Percentiles rank a stretch among this genome's conserved stretches.
phyloP scores from a whole-genome alignment of 805 yeast species.

The Yamadazyma kitorensis region DNA sequence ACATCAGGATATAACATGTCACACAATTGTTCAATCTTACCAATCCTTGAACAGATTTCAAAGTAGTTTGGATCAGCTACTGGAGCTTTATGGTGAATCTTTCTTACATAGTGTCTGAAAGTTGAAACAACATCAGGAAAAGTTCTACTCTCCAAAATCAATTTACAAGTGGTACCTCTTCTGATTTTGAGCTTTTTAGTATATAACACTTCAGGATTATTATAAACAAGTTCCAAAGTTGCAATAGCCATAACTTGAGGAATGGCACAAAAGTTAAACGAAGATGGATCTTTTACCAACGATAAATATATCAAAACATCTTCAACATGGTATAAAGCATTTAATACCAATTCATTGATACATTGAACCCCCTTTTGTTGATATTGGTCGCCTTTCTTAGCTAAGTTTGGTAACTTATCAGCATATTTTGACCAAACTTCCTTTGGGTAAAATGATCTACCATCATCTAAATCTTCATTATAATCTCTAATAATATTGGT shows the following conservation, averaged over 20 bases:
- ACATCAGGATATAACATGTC: constrained; percentile 67
- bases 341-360: constrained; percentile 74
- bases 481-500: constrained; percentile 95
- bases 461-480: constrained; percentile 86
- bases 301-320: constrained; percentile 77
- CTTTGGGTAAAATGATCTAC: constrained; percentile 93
- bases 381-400: constrained; percentile 31
- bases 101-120: constrained; percentile 69
- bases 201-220: constrained; percentile 71
- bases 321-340: constrained; percentile 73
- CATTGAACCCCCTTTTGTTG: constrained; percentile 67
- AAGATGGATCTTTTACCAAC: constrained; percentile 72
- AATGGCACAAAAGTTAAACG: constrained; percentile 90
- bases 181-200: constrained; percentile 82
- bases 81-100: constrained; percentile 73
- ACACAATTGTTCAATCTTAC: constrained; percentile 84
- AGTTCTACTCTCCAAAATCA: constrained; percentile 72
- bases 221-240: constrained; percentile 80
- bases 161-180: constrained; percentile 78
- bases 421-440: constrained; percentile 89
- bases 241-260: constrained; percentile 99
- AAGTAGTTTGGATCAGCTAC: constrained; percentile 86
- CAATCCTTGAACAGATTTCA: constrained; percentile 79
- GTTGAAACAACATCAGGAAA: constrained; percentile 73
- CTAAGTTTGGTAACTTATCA: constrained; percentile 58